A percentile compares a stretch with the other conserved stretches of the same genome.
These are phyloP conservation scores for Pichia gijzeniarum DNA, from an alignment of 805 yeast genomes.

Conservation along the genomic window DNA sequence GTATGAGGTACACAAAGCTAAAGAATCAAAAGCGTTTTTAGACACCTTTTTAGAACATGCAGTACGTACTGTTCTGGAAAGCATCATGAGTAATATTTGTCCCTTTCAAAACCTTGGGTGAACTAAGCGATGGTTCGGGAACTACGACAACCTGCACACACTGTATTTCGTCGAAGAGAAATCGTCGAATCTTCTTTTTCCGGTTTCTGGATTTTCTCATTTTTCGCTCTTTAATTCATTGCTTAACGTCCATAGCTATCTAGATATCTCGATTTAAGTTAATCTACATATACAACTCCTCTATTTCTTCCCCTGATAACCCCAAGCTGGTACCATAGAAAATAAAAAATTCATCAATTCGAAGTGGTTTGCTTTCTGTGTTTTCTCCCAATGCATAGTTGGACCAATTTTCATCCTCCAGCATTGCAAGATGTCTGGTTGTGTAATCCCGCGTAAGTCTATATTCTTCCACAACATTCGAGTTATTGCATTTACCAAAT, in stretches of 20 bases:
- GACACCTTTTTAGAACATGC: background rate
- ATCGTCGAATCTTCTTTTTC: background rate
- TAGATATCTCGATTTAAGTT: no score
- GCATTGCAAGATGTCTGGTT: conserved; percentile 17
- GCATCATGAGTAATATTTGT: background rate
- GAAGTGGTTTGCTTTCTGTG: conserved; percentile 24
- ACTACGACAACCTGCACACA: no score
- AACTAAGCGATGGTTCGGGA: no score
- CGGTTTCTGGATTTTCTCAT: background rate
- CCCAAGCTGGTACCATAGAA: conserved; percentile 19
- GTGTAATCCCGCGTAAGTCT: conserved; percentile 27
- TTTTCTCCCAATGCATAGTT: conserved; percentile 13
- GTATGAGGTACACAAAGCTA: no score
- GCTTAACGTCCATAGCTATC: no score
- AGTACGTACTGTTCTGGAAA: conserved; percentile 3
- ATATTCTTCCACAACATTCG: conserved; percentile 28
- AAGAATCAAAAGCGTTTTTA: no score
- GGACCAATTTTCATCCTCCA: conserved; percentile 9
- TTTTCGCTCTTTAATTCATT: no score
- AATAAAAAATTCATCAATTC: conserved; percentile 24
- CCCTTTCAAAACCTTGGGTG: background rate
- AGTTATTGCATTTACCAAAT: conserved; percentile 27
- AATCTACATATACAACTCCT: background rate
- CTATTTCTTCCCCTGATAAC: conserved; percentile 6
- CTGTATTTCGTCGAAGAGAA: background rate